Evolutionary conservation across 2,329 filamentous ascomycete species (phyloP), one percentile per base, ranked within the genome.

Genomic region (Scortechinia acanthostroma): DNA sequence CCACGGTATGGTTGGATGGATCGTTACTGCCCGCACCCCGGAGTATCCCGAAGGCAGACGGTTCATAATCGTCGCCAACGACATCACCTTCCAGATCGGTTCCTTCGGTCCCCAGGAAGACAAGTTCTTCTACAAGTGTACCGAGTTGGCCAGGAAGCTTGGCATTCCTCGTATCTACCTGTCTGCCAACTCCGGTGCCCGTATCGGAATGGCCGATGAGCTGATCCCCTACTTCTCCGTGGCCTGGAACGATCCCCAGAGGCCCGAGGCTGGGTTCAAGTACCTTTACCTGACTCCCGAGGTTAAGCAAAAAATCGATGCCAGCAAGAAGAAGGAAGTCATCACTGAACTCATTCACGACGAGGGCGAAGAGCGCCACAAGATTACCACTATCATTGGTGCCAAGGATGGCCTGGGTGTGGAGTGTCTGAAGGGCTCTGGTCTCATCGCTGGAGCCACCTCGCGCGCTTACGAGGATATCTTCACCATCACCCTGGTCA

Each of bases 111-210:
- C 93, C 33, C 84, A 86, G 68, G 93, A 98, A 71, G 93, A 98
- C 67, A 86, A 88, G 57, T 98, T 95, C 80, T 98, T 98, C 82
- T 78, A 94, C 76, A 96, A 97, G 77, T 98, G 93, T 72, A 97
- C 93, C 6, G 91, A 98, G 68, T 76, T 96, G 53, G 93, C 93
- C 50, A 84, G 91, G 57, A 91, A 89, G 73, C 75, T 96, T 50
- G 93, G 93, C 30, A 95, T 98, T 57, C 93, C 93, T 20, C 88
- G 93, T 55, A 91, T 98, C 62, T 98, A 98, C 70, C 75, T 98
- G 48, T 98, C 93, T 63, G 93, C 93, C 63, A 98, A 98, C 77
- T 98, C 93, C 48, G 93, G 93, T 78, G 93, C 93, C 53, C 91
- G 93, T 60, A 88, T 98, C 56, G 93, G 93, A 59, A 85, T 98